Base-by-base conservation (phyloP, 2,329 filamentous ascomycete species). In the Parafenestella ontariensis region DNA sequence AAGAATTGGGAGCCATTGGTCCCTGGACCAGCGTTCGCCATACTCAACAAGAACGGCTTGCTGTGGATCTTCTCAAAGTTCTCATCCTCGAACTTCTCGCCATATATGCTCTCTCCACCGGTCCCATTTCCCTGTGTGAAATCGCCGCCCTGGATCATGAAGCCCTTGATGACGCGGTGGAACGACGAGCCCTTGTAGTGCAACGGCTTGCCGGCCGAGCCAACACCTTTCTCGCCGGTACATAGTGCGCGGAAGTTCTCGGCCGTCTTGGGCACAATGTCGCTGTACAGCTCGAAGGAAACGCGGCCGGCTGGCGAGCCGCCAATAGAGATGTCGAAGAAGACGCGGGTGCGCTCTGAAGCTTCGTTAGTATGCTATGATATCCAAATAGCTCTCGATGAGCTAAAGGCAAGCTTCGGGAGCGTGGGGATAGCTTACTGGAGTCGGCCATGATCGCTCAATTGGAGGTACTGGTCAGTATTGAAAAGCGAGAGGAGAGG, bases 1-100 rank as follows among this genome's bases (percentile, higher is more conserved):
- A 99, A 99, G 85, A 99, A 99, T 73, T 99, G 95, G 46, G 91
- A 96, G 71, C 95, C 95, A 76, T 99, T 99, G 76, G 95, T 96
- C 68, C 89, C 89, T 90, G 92, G 91, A 42, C 95, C 95, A 62
- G 95, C 94, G 75, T 99, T 99, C 70, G 95, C 95, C 95, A 99
- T 99, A 74, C 91, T 96, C 58, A 99, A 83, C 63, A 98, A 82
- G 82, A 97, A 97, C 1, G 95, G 93, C 69, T 89, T 90, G 69
- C 96, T 91, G 75, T 99, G 95, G 83, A 96, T 93, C 73, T 89
- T 81, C 49, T 91, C 85, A 73, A 99, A 98, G 77, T 96, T 96
- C 84, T 99, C 94, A 70, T 99, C 94, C 69, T 91, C 90, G 70
- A 99, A 99, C 81, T 97, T 98, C 76, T 90, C 90, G 72, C 94